phyloP scores from a whole-genome alignment of 2,329 filamentous ascomycete genomes.

The Phialocephala sp. region DNA sequence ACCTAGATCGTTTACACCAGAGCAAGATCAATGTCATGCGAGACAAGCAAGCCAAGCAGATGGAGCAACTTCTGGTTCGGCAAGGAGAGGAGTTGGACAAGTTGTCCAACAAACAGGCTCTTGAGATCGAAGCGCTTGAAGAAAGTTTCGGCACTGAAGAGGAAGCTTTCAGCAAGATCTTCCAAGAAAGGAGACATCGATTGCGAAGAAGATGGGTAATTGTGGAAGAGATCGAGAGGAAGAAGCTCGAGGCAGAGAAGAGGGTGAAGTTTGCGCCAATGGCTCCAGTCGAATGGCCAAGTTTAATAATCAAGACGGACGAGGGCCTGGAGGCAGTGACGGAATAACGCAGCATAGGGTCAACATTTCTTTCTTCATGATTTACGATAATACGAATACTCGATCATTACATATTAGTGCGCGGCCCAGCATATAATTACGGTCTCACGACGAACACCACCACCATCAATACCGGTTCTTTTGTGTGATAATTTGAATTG shows the following conservation, averaged over 20 bases:
- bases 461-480: slow-evolving; percentile 8
- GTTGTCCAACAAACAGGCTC: slow-evolving; percentile 52
- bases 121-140: slow-evolving; percentile 56
- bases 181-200: slow-evolving; percentile 51
- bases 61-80: slow-evolving; percentile 62
- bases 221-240: slow-evolving; percentile 57
- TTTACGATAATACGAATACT: slow-evolving; percentile 10
- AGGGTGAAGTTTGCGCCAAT: slow-evolving; percentile 51
- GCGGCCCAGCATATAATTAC: slow-evolving; percentile 1
- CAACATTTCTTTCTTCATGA: slow-evolving; percentile 1
- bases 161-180: slow-evolving; percentile 52
- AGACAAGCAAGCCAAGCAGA: slow-evolving; percentile 65
- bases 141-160: slow-evolving; percentile 56
- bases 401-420: slow-evolving; percentile 6
- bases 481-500: slow-evolving; percentile 1
- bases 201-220: slow-evolving; percentile 59
- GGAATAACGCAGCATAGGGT: not conserved
- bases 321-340: slow-evolving; percentile 31
- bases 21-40: slow-evolving; percentile 68
- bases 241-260: slow-evolving; percentile 54
- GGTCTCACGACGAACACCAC: slow-evolving; percentile 15
- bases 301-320: slow-evolving; percentile 24
- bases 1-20: slow-evolving; percentile 63
- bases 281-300: slow-evolving; percentile 49
- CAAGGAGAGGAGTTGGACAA: slow-evolving; percentile 59